phyloP scores from a whole-genome alignment of 495 filamentous ascomycete species.

The Penicillium fimorum region DNA sequence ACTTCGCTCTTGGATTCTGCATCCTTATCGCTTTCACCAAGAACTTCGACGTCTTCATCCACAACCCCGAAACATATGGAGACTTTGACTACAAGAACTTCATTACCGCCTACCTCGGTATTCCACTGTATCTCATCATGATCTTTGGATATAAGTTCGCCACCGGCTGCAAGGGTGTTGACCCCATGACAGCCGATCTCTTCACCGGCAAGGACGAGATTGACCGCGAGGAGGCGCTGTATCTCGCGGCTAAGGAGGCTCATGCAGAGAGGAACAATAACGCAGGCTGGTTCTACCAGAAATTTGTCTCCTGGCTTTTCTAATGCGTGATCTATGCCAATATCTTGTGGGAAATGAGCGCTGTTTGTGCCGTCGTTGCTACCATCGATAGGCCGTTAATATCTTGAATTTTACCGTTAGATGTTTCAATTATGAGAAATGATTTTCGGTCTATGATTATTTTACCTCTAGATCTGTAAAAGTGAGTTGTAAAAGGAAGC shows the following conservation, averaged over 20 bases:
- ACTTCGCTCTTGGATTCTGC: slow-evolving; percentile 64
- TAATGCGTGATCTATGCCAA: slow-evolving; percentile 23
- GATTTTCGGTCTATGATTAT: neutral
- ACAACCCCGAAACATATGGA: slow-evolving; percentile 43
- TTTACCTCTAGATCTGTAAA: slow-evolving; percentile 41
- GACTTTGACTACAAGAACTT: slow-evolving; percentile 71
- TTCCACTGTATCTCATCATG: slow-evolving; percentile 66
- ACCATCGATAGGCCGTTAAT: neutral
- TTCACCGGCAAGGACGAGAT: slow-evolving; percentile 71
- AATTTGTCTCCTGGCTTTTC: slow-evolving; percentile 67
- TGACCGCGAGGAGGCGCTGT: slow-evolving; percentile 70
- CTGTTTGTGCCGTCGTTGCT: neutral
- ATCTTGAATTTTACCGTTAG: neutral
- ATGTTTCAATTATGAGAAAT: neutral
- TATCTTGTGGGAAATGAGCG: neutral
- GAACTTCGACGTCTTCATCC: slow-evolving; percentile 71
- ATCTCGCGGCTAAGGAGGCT: slow-evolving; percentile 54
- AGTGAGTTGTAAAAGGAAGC: too few relatives aligned
- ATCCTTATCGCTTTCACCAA: slow-evolving; percentile 71
- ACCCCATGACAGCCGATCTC: slow-evolving; percentile 61
- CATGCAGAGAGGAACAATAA: slow-evolving; percentile 38
- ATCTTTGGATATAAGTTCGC: slow-evolving; percentile 7
- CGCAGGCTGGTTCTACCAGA: slow-evolving; percentile 56
- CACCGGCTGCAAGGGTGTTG: slow-evolving; percentile 41
- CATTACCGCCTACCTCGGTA: slow-evolving; percentile 79